Base-by-base conservation (phyloP, 1,284 basidiomycete genomes). In the Heterobasidion irregulare region DNA sequence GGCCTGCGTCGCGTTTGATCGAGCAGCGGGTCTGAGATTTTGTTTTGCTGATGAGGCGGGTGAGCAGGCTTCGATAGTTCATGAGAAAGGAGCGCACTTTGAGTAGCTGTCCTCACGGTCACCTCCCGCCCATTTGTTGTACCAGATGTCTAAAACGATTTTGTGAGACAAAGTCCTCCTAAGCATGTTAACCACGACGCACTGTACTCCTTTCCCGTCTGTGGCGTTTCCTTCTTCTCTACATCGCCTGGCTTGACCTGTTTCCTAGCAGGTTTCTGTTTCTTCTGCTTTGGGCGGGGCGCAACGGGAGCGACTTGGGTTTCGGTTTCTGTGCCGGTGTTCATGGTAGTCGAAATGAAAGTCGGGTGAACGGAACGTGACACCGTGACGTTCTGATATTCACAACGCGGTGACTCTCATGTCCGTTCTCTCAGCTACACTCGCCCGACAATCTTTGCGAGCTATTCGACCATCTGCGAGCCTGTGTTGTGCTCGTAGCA, bases 81-180 rank as follows among this genome's bases (percentile, higher is more conserved):
- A 10, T 19, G 36, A 48, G n/a, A 43, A n/a, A 2, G 26, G 19
- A 19, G 77, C 86, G 57, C 64, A 93, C 89, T 91, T 93, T 47
- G 92, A 94, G 66, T 95, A 92, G 58, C 84, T 89, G 66, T 97
- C 94, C 70, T 96, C 94, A 52, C 92, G 82, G 68, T 97, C 94
- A 56, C 94, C 94, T 59, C 94, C 90, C 41, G 94, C 94, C 92
- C 94, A 98, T 75, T 98, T 98, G 72, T 98, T 97, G 72, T 98
- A 98, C 96, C 96, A 98, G 57, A 97, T 91, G 70, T 98, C 95
- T 93, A 64, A 53, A 55, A 38, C 16, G 43, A 33, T 36, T 38
- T 56, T 36, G 53, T 54, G n/a, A 26, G 34, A 2, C 2, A n/a
- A 41, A 26, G 26, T 41, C 15, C 38, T 41, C 38, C n/a, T 12